phyloP scores from a whole-genome alignment of 371 early-diverging fungal species.

The Nosema muscidifuracis region DNA sequence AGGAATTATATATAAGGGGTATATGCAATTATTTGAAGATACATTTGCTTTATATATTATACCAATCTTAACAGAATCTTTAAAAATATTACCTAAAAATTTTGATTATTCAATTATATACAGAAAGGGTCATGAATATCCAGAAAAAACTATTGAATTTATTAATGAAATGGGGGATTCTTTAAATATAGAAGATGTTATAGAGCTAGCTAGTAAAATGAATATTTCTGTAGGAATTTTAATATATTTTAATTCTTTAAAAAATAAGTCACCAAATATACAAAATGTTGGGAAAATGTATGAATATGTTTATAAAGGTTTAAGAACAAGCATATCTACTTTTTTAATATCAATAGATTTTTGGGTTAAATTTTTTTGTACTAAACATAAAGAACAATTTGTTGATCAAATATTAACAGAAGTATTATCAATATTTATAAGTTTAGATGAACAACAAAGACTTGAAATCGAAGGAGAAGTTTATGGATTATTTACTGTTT shows the following conservation, averaged over 20 bases:
- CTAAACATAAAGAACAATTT: conserved; percentile 2
- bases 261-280: conserved; percentile 16
- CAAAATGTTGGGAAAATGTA: conserved; percentile 29
- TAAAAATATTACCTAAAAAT: conserved; percentile 45
- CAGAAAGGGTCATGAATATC: conserved; percentile 24
- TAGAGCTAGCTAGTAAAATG: conserved; percentile 27
- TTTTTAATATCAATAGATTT: conserved; percentile 48
- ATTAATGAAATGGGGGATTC: conserved; percentile 30
- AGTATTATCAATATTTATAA: conserved; percentile 21
- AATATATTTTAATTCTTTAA: conserved; percentile 18
- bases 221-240: conserved; percentile 21
- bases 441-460: conserved; percentile 26
- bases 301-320: conserved; percentile 44
- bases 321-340: conserved; percentile 24
- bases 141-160: conserved; percentile 44
- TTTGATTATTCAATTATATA: conserved; percentile 42
- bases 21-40: conserved; percentile 37
- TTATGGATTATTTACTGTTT: conserved; percentile 31
- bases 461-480: conserved; percentile 34
- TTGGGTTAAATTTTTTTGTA: conserved; percentile 43
- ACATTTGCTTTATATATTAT: conserved; percentile 26
- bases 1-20: conserved; percentile 27
- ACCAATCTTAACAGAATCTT: conserved; percentile 46
- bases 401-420: conserved; percentile 36
- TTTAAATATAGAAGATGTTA: conserved; percentile 15